Evolutionary conservation across 2,329 filamentous ascomycete species (phyloP).

Genomic region (Arthrinium phaeospermum): DNA sequence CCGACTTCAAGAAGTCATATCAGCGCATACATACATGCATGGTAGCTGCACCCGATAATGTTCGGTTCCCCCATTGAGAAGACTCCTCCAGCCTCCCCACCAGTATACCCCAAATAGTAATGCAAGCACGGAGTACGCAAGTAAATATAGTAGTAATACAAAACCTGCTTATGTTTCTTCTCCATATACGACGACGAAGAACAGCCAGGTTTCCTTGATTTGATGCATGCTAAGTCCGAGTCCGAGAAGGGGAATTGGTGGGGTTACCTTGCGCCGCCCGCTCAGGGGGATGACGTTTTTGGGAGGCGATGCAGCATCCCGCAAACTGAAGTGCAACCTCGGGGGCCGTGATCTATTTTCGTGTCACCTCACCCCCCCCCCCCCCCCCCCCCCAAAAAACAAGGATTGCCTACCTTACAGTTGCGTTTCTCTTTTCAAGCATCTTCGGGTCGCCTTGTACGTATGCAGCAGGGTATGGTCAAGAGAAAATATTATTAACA

Average conservation of each 20-base stretch:
- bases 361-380: not conserved
- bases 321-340: conserved; percentile 1
- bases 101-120: not conserved
- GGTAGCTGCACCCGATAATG: not conserved
- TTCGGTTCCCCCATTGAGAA: not conserved
- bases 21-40: too few relatives aligned
- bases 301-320: conserved; percentile 7
- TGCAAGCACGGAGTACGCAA: too few relatives aligned
- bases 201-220: too few relatives aligned
- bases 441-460: not conserved
- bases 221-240: not conserved
- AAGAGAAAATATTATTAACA: not conserved
- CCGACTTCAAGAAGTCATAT: not conserved
- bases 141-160: not conserved
- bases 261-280: not conserved
- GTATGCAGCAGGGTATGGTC: not conserved
- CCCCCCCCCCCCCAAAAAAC: not conserved
- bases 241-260: not conserved
- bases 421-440: not conserved
- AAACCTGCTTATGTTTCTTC: not conserved
- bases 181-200: not conserved
- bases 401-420: not conserved
- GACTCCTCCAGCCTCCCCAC: not conserved
- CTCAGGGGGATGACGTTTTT: conserved; percentile 6
- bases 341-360: conserved; percentile 13